These are phyloP conservation scores for Collariella sp. DNA, from an alignment of 495 filamentous ascomycete species.

Conservation along the genomic window DNA sequence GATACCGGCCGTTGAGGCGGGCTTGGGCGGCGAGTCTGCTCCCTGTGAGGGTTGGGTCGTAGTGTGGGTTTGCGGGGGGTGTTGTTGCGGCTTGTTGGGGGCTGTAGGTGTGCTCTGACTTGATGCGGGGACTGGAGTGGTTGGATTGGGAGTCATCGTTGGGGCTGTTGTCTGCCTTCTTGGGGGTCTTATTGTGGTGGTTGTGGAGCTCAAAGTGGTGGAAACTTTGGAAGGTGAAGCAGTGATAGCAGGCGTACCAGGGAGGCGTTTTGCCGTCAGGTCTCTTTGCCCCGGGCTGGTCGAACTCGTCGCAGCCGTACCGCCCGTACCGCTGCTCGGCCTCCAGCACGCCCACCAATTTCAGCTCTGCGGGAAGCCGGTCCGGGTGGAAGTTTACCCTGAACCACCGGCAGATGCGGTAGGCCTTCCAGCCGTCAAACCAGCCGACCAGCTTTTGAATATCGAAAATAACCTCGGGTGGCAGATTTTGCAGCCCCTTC, in stretches of 20 bases:
- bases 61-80: slow-evolving; percentile 20
- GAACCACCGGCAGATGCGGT: slow-evolving; percentile 9
- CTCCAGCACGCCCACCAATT: slow-evolving; percentile 11
- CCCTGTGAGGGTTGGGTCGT: slow-evolving; percentile 23
- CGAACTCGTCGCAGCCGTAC: slow-evolving; percentile 10
- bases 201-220: slow-evolving; percentile 22
- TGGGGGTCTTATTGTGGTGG: slow-evolving; percentile 5
- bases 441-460: slow-evolving; percentile 16
- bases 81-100: not conserved
- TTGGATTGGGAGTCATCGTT: not conserved
- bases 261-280: not conserved
- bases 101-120: not conserved
- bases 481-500: not conserved
- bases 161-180: slow-evolving; percentile 3
- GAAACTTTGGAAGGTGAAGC: slow-evolving; percentile 14
- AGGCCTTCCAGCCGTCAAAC: slow-evolving; percentile 7
- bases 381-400: slow-evolving; percentile 11
- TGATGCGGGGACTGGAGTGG: not conserved
- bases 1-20: not conserved
- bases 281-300: not conserved
- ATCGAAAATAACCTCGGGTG: not conserved
- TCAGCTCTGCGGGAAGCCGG: slow-evolving; percentile 9
- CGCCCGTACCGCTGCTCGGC: slow-evolving; percentile 19
- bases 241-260: slow-evolving; percentile 26
- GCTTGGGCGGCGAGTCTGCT: slow-evolving; percentile 12